phyloP scores from a whole-genome alignment of 192 early-diverging fungal species.

The Coemansia erecta region DNA sequence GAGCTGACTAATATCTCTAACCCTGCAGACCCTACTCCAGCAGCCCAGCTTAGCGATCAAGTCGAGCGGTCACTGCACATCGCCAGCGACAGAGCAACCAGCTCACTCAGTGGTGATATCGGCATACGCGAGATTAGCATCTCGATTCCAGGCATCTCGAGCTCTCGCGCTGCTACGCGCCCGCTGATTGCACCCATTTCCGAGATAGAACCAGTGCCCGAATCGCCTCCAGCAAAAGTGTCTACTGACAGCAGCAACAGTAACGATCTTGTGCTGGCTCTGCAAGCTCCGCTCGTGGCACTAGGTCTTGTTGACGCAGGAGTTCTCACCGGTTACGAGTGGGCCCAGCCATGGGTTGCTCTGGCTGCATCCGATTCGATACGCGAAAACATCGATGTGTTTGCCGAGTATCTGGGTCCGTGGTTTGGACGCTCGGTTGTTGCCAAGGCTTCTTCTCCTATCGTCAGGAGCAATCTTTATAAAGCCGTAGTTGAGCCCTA shows the following conservation, averaged over 20 bases:
- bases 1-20: background rate
- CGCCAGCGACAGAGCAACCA: background rate
- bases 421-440: conserved; percentile 36
- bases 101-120: background rate
- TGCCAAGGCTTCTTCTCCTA: background rate
- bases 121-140: background rate
- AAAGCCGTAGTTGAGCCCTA: conserved; percentile 3
- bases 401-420: conserved; percentile 14
- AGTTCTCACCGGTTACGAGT: background rate
- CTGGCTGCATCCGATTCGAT: background rate
- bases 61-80: background rate
- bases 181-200: conserved; percentile 9
- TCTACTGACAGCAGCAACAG: background rate
- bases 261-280: background rate
- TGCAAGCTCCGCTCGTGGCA: background rate
- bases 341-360: background rate
- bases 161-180: background rate
- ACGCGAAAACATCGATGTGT: background rate
- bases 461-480: background rate
- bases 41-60: background rate
- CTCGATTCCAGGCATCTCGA: background rate
- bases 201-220: background rate
- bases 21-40: background rate
- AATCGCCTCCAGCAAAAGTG: too few species aligned
- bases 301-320: background rate